Evolutionary conservation across 2,329 filamentous ascomycete species (phyloP), one percentile per base, ranked within the genome.

Genomic region (Neonectria neomacrospora): DNA sequence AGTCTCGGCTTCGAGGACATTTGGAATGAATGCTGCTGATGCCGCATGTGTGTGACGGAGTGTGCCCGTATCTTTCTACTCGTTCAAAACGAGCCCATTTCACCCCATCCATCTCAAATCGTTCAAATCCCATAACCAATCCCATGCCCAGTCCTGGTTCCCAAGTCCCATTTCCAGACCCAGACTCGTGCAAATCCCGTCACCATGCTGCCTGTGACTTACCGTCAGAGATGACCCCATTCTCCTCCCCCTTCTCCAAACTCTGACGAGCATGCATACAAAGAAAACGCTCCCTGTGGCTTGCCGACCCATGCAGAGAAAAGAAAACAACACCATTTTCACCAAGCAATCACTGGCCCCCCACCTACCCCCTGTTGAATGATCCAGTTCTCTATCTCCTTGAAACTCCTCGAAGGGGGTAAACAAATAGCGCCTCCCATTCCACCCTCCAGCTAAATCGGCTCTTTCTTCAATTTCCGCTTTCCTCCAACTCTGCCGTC

Each of bases 401-500:
- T 18, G 14, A 64, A 67, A 61, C 54, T 58, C 58, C 56, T 23
- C 3, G 14, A 18, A 18, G 11, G 54, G 58, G 59, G 47, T 60
- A 64, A 60, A 52, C 59, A 59, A 63, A 54, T 41, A 52, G 16
- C 56, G 42, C 58, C 55, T 54, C 45, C 48, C 44, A 18, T 37
- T 9, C 18, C 8, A 12, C 14, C 11, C 8, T 34, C 18, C 26
- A 22, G 34, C 42, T 63, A 67, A 22, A 50, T 47, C 11, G 64
- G 41, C 26, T 73, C 73, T 55, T 70, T 74, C 56, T 68, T 73
- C 6, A 54, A 34, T 54, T 65, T 77, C 32, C 63, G 68, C 48
- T 72, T 77, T 7, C 69, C 63, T 10, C 68, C 68, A 30, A 69
- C 48, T 61, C 76, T 72, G 2, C 67, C 70, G 23, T 78, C 77